Base-by-base conservation (phyloP, 352 stramenopile genomes). In the Pythium dissimile region DNA sequence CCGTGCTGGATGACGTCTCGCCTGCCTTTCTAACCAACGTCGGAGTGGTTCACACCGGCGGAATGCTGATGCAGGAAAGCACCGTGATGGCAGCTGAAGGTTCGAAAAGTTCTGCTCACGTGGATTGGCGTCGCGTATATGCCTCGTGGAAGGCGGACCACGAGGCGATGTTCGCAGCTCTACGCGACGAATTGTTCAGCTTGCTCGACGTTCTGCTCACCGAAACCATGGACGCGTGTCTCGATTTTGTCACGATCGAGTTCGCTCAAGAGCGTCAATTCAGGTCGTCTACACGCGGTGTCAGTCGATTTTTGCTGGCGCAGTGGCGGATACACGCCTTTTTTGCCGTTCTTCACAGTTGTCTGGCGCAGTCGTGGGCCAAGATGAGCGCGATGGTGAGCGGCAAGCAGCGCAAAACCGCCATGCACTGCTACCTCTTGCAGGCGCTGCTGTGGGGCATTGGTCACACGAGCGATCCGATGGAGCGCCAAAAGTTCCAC, bases 401-500 rank as follows among this genome's bases (percentile, higher is more conserved):
- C 23, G 69, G 64, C 2, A 89, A 92, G 48, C 79, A 90, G 46
- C 69, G 77, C 10, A 73, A 64, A 21, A 86, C 73, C 18, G 69
- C 77, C 0, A 54, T 87, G 5, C 71, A 88, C 30, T 90, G 79
- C 47, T 73, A 81, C 21, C 92, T 82, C 39, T 54, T 93, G 5
- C 84, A 91, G 39, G 72, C 79, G 12, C 59, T 93, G 1, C 70
- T 93, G 5, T 93, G 84, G 84, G 74, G 84, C 6, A 58, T 93
- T 7, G 84, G 84, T 1, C 64, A 70, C 54, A 90, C 84, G 0
- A 62, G 60, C 8, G 54, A 73, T 34, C 21, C 41, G 6, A 42
- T 62, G 18, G 84, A 93, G 32, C 69, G 78, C 1, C 64, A 77
- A 0, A 83, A 76, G 16, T 93, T 90, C 26, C 69, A 93, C 53